Evolutionary conservation across 129 eudicot species (phyloP).

Genomic region (Sambucus nigra): DNA sequence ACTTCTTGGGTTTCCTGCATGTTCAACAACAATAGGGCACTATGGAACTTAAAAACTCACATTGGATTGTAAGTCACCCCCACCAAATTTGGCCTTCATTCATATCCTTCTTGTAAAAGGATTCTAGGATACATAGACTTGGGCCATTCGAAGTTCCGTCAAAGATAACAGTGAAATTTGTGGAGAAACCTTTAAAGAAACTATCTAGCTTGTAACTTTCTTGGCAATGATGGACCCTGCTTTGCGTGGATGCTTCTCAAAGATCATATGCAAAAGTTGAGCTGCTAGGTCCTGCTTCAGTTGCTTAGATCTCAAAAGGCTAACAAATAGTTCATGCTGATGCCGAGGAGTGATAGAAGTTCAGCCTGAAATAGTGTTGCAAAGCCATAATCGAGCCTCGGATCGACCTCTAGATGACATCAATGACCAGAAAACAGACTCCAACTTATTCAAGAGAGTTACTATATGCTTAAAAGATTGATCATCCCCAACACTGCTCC

Average conservation of each 20-base stretch:
- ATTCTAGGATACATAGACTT: too few species aligned
- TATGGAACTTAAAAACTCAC: neutral
- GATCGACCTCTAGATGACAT: slow-evolving; percentile 63
- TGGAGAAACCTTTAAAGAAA: slow-evolving; percentile 82
- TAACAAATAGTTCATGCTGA: slow-evolving; percentile 51
- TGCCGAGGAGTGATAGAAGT: slow-evolving; percentile 30
- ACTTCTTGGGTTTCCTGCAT: slow-evolving; percentile 72
- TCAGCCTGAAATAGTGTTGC: slow-evolving; percentile 57
- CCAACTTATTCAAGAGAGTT: slow-evolving; percentile 52
- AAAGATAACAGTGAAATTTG: too few species aligned
- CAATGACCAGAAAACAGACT: slow-evolving; percentile 37
- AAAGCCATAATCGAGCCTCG: slow-evolving; percentile 94
- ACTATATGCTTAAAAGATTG: slow-evolving; percentile 26
- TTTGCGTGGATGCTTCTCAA: slow-evolving; percentile 56
- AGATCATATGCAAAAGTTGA: slow-evolving; percentile 64
- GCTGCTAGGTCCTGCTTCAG: slow-evolving; percentile 46
- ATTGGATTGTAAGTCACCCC: neutral
- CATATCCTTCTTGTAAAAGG: too few species aligned
- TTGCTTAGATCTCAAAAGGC: slow-evolving; percentile 50
- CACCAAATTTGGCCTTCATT: slow-evolving; percentile 3
- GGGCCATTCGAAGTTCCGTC: too few species aligned
- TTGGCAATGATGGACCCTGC: slow-evolving; percentile 62
- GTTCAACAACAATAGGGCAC: slow-evolving; percentile 13
- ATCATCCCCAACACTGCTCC: slow-evolving; percentile 27
- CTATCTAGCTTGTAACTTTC: slow-evolving; percentile 53